Base-by-base conservation (phyloP, 768 basidiomycete species). In the Suillus subluteus region DNA sequence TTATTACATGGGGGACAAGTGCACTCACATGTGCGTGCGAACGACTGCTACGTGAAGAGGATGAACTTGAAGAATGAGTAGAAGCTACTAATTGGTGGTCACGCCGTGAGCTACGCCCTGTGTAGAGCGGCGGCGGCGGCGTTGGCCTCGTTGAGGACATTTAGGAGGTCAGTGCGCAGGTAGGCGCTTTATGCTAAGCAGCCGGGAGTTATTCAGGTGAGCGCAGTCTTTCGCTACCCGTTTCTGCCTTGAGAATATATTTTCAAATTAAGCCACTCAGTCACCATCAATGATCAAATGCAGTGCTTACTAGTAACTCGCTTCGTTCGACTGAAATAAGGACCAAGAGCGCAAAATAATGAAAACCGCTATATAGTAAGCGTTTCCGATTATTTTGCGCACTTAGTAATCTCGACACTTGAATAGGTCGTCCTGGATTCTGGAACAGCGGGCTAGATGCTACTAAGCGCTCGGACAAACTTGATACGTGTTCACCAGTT, bases 61-160 rank as follows among this genome's bases (percentile, higher is more conserved):
- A 68, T 35, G 76, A 73, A 13, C 66, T 48, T 23, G 78, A 75
- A 23, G 86, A 85, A 66, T 80, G 75, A 5, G 72, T 81, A 4
- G 87, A 88, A 5, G 86, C 79, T 43, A 81, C 77, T 46, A 87
- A 86, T 46, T 82, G 80, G 70, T 82, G 83, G 61, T 88, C 87
- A 68, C 85, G 84, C 67, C 86, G 80, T 23, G 87, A 82, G 32
- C 78, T 74, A 71, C 85, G 84, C 13, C 79, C 75, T 66, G 75
- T 70, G 63, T 69, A 58, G 9, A 69, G 62, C 7, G 71, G 67
- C 15, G 66, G 69, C 16, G 64, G 74, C 23, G 70, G 73, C 21
- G 67, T 52, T 38, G 40, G 12, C 48, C 30, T 63, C 13, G 69
- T 69, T 52, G 73, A 73, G 16, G 73, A 62, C 75, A 77, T 76